These are phyloP conservation scores for Usnea hakonensis DNA, from an alignment of 495 filamentous ascomycete species.

Conservation along the genomic window DNA sequence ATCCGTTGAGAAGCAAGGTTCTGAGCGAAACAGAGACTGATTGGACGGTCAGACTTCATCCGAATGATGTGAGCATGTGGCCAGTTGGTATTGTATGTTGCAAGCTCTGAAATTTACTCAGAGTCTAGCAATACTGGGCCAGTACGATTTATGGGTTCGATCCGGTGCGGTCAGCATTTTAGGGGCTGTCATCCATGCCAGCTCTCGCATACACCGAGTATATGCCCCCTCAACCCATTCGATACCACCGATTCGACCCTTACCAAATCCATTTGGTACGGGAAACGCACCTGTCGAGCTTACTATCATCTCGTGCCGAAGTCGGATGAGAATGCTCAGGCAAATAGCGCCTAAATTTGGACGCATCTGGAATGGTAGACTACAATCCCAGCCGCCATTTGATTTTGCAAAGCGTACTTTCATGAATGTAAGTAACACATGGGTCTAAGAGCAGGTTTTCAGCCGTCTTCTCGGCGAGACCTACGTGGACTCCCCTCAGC, in stretches of 20 bases:
- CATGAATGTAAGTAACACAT: background rate
- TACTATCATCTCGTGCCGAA: slow-evolving; percentile 46
- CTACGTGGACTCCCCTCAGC: background rate
- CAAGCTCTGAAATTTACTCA: slow-evolving; percentile 27
- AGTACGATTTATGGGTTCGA: slow-evolving; percentile 63
- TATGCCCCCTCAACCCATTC: slow-evolving; percentile 72
- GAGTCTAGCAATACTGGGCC: slow-evolving; percentile 62
- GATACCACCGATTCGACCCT: slow-evolving; percentile 59
- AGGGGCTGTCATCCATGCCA: slow-evolving; percentile 55
- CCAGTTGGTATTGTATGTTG: background rate
- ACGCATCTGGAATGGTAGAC: slow-evolving; percentile 60
- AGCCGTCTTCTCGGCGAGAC: background rate
- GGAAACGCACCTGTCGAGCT: slow-evolving; percentile 41
- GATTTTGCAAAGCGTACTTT: slow-evolving; percentile 3
- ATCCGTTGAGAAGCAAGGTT: slow-evolving; percentile 18
- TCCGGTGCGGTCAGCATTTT: slow-evolving; percentile 55
- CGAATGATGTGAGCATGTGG: slow-evolving; percentile 38
- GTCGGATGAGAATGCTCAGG: slow-evolving; percentile 49
- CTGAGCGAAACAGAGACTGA: slow-evolving; percentile 24
- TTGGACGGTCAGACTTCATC: slow-evolving; percentile 21
- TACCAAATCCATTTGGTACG: slow-evolving; percentile 39
- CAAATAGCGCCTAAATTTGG: slow-evolving; percentile 62
- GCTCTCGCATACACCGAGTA: slow-evolving; percentile 48
- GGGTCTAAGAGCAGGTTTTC: background rate
- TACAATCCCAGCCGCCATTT: background rate